Base-by-base conservation (phyloP, 768 basidiomycete genomes). In the Xanthoconium stramineum region DNA sequence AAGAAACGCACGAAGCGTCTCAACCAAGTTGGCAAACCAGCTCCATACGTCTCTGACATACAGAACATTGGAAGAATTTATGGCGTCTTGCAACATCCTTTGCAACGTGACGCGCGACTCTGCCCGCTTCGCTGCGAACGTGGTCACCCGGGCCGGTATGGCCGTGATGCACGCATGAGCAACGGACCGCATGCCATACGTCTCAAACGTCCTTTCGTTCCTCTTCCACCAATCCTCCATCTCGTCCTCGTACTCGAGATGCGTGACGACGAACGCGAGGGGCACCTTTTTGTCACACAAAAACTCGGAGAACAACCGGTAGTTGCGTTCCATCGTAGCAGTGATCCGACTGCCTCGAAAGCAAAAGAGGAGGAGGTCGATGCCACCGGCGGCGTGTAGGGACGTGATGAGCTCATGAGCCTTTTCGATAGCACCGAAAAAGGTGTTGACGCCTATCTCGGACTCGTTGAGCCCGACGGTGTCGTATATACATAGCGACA, bases 331-430 rank as follows among this genome's bases (percentile, higher is more conserved):
- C 37, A 46, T 15, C 0, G 56, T 40, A 9, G 19, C 1, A 1
- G 61, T 62, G 40, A 62, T 37, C 5, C 61, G 42, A 1, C 38
- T 35, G 2, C 30, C 44, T n/a, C 50, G 40, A n/a, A 62, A 24
- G 35, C 61, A 62, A 53, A 62, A 62, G 3, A 62, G 24, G 17
- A 62, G 52, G 30, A 62, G 56, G 24, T 24, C 24, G 24, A 24
- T 4, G 24, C 24, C 24, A 24, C 24, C 24, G 24, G 24, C 4
- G 24, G 37, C 1, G 6, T 44, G 44, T 10, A 62, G 19, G 29
- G 45, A 42, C 13, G 33, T 24, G 19, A 62, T 3, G 17, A 62
- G 56, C 30, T 36, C 1, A 15, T 62, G 19, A 0, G 61, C 60
- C 8, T 62, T 62, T 17, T 47, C 49, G 36, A 62, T 57, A 13